Percentiles rank a stretch among this genome's conserved stretches.
Conservation (phyloP, 2,329 filamentous ascomycete species). For the Proliferodiscus dingleyae region DNA sequence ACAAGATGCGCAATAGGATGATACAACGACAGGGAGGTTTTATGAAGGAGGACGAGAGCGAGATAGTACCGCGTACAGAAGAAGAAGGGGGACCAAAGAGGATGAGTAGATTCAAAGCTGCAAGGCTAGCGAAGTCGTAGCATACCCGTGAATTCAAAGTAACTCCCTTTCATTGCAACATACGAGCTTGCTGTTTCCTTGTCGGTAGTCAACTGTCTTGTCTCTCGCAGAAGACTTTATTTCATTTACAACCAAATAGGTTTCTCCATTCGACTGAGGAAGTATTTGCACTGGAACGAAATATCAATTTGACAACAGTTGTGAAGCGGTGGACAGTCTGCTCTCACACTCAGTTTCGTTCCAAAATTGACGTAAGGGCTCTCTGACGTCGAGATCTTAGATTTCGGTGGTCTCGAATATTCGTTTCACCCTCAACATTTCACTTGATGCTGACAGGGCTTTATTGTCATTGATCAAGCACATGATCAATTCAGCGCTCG, state of each 20-base stretch:
- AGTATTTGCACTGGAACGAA: slow-evolving; percentile 35
- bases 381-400: slow-evolving; percentile 51
- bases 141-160: too few relatives aligned
- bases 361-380: slow-evolving; percentile 54
- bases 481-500: slow-evolving; percentile 68
- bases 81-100: slow-evolving; percentile 57
- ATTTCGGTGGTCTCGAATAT: slow-evolving; percentile 46
- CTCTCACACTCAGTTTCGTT: slow-evolving; percentile 52
- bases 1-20: slow-evolving; percentile 74
- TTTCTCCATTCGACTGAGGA: too few relatives aligned
- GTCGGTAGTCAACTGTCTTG: too few relatives aligned
- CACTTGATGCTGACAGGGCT: slow-evolving; percentile 58
- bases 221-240: too few relatives aligned
- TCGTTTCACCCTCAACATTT: slow-evolving; percentile 64
- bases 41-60: slow-evolving; percentile 59
- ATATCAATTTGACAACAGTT: slow-evolving; percentile 43
- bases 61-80: slow-evolving; percentile 62
- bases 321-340: slow-evolving; percentile 50
- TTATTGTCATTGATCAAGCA: slow-evolving; percentile 62
- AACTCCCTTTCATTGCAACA: too few relatives aligned
- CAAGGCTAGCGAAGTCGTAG: slow-evolving; percentile 53
- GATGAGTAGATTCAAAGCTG: slow-evolving; percentile 70
- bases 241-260: too few relatives aligned
- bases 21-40: slow-evolving; percentile 83
- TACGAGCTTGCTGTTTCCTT: too few relatives aligned